These are phyloP conservation scores for Chaetomium sp. DNA, from an alignment of 2,329 filamentous ascomycete species.

Conservation along the genomic window DNA sequence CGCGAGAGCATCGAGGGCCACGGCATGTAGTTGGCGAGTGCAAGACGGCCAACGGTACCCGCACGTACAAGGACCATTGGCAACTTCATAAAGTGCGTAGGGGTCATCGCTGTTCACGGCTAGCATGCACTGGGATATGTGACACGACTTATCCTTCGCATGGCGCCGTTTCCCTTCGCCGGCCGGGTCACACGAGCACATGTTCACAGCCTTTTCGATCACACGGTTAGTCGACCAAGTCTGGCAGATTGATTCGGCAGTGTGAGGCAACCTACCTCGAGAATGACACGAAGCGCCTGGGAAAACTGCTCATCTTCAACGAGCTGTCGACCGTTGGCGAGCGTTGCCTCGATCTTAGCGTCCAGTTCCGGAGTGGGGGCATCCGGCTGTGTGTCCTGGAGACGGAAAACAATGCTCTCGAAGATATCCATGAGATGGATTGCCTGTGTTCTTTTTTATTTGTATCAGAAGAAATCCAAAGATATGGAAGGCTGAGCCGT, in stretches of 20 bases:
- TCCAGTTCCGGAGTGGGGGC: background rate
- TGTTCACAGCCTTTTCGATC: constrained; percentile 22
- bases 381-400: background rate
- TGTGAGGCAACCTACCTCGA: constrained; percentile 12
- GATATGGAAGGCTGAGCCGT: too few relatives aligned
- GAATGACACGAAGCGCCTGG: constrained; percentile 20
- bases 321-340: constrained; percentile 4
- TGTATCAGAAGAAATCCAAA: too few relatives aligned
- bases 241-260: too few relatives aligned
- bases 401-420: too few relatives aligned
- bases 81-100: constrained; percentile 23
- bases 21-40: constrained; percentile 21
- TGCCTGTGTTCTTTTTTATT: too few relatives aligned
- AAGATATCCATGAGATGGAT: too few relatives aligned
- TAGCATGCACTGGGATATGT: constrained; percentile 34
- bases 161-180: constrained; percentile 25
- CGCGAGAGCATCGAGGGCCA: constrained; percentile 30
- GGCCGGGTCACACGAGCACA: constrained; percentile 26
- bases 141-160: constrained; percentile 34
- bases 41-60: constrained; percentile 33
- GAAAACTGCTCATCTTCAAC: background rate
- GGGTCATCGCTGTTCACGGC: constrained; percentile 23
- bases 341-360: background rate
- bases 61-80: constrained; percentile 28
- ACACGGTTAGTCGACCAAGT: background rate